phyloP scores from a whole-genome alignment of 139 green algal species.

The Auxenochlorella pyrenoidosa region DNA sequence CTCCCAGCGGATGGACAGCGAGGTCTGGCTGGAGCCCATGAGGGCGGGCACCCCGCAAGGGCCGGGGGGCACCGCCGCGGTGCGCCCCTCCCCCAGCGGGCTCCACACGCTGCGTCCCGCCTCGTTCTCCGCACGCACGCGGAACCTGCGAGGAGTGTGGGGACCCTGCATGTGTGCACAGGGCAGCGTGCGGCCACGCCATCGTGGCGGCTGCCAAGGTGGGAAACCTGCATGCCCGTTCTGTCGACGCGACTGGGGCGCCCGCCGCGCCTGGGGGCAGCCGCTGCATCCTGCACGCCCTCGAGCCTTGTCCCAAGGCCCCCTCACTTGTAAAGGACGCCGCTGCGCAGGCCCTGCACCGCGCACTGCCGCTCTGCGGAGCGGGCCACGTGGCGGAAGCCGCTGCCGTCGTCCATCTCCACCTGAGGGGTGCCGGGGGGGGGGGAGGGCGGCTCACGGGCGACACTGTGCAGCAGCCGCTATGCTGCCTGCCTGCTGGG shows the following conservation, averaged over 20 bases:
- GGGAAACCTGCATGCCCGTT: too few species aligned
- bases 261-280: too few species aligned
- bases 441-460: neutral
- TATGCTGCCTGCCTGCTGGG: too few species aligned
- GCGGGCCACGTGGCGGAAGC: slow-evolving; percentile 45
- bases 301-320: neutral
- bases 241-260: too few species aligned
- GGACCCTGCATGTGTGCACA: neutral
- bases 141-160: slow-evolving; percentile 52
- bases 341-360: slow-evolving; percentile 53
- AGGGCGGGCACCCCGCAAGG: slow-evolving; percentile 36
- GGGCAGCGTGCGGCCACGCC: neutral
- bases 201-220: too few species aligned
- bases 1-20: slow-evolving; percentile 65
- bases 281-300: neutral
- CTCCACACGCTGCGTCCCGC: slow-evolving; percentile 67
- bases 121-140: slow-evolving; percentile 74
- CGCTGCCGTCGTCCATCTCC: slow-evolving; percentile 69
- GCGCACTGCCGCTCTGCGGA: slow-evolving; percentile 33
- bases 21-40: slow-evolving; percentile 50
- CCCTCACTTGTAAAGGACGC: slow-evolving; percentile 55
- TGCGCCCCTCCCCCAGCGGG: slow-evolving; percentile 30
- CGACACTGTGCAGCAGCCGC: too few species aligned
- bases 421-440: slow-evolving; percentile 28
- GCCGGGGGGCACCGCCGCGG: slow-evolving; percentile 50